Base-by-base conservation (phyloP, 805 yeast genomes). In the Wickerhamiella slavikovae region DNA sequence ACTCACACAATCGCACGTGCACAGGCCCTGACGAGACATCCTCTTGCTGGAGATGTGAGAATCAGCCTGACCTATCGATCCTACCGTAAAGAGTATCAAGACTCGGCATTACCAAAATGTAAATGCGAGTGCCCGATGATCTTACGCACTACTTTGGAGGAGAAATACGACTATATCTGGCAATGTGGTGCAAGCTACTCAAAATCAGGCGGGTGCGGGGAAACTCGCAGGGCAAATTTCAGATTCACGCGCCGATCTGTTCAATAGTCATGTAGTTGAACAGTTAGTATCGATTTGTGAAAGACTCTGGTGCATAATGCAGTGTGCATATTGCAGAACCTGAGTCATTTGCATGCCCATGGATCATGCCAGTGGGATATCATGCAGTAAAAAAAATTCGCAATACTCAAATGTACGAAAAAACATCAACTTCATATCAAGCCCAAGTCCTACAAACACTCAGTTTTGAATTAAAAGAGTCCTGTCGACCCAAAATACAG, bases 11-110 rank as follows among this genome's bases (percentile, higher is more conserved):
- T 77, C 0, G 64, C 65, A 4, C 55, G 68, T 1, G 48, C 59
- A 24, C 28, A 35, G 5, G 33, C 48, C 5, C 47, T 68, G 3
- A 52, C 57, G 12, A 38, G 51, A 0, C 72, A 72, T 37, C 60
- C 63, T 0, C 47, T 60, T 0, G 44, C 70, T 1, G 73, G 71
- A 0, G 38, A 59, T 1, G 35, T 55, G 4, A 49, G 92, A 29
- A 61, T 71, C 36, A 75, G 71, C 37, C 44, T 77, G 24, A 78
- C 91, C 0, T 74, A 64, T 42, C 49, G 92, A 18, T 58, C 62
- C 57, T 64, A 62, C 34, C 57, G 64, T 2, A 45, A 56, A 0
- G 41, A 45, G 8, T 58, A 58, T 34, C 40, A 44, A 1, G 35
- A 29, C 35, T 45, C 36, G 49, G 67, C 40, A 38, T 45, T 37